Conservation (phyloP, 495 filamentous ascomycete species). For the Hypomontagnella submonticulosa region DNA sequence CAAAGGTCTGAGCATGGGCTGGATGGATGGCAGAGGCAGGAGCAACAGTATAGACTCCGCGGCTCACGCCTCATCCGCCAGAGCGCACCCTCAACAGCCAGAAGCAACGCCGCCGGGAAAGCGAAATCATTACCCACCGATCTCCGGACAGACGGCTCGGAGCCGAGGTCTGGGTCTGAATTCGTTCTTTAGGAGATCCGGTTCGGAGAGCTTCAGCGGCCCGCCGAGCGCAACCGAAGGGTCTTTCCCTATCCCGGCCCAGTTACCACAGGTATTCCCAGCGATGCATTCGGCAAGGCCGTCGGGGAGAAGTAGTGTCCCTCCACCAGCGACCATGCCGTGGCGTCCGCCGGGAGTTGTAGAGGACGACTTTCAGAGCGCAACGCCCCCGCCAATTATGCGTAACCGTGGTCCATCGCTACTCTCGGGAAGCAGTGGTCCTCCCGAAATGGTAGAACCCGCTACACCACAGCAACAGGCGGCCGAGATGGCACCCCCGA, state of each 20-base stretch:
- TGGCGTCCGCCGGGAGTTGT: slow-evolving; percentile 35
- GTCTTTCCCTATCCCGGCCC: slow-evolving; percentile 42
- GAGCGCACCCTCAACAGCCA: slow-evolving; percentile 3
- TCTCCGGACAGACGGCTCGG: slow-evolving; percentile 51
- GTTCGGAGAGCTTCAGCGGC: slow-evolving; percentile 41
- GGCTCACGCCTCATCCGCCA: slow-evolving; percentile 9
- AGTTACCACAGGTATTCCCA: slow-evolving; percentile 20
- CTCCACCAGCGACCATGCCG: slow-evolving; percentile 41
- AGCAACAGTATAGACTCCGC: slow-evolving; percentile 54
- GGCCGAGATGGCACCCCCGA: slow-evolving; percentile 12
- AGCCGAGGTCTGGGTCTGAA: slow-evolving; percentile 50
- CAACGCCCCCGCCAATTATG: slow-evolving; percentile 60
- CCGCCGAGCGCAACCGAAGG: slow-evolving; percentile 51
- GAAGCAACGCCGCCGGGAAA: slow-evolving; percentile 41
- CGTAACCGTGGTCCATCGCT: slow-evolving; percentile 48
- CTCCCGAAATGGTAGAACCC: slow-evolving; percentile 17
- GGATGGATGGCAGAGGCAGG: slow-evolving; percentile 44
- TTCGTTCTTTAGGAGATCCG: slow-evolving; percentile 53
- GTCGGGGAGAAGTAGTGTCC: slow-evolving; percentile 43
- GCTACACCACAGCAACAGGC: slow-evolving; percentile 11
- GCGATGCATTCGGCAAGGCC: slow-evolving; percentile 11
- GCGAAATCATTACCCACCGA: slow-evolving; percentile 60
- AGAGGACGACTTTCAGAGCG: slow-evolving; percentile 49
- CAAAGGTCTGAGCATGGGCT: slow-evolving; percentile 15
- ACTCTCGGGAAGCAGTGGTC: slow-evolving; percentile 38